phyloP scores from a whole-genome alignment of 352 stramenopile genomes.

The Phytopythium litorale region DNA sequence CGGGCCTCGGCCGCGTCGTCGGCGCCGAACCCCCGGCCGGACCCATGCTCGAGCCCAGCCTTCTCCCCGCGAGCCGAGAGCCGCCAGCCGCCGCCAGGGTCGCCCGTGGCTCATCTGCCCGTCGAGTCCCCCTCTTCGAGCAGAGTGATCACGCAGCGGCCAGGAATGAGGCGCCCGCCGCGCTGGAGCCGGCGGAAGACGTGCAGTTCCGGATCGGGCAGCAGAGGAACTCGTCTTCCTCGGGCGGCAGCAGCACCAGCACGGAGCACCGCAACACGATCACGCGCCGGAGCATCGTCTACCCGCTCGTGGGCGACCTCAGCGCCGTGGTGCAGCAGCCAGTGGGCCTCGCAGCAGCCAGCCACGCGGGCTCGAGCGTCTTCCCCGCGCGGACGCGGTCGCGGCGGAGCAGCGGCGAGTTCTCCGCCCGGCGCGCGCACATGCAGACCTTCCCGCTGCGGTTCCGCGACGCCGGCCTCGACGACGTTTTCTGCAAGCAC shows the following conservation, averaged over 20 bases:
- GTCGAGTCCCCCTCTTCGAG: neutral
- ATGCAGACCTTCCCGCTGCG: slow-evolving; percentile 57
- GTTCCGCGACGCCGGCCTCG: slow-evolving; percentile 52
- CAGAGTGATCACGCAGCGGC: neutral
- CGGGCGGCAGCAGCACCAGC: slow-evolving; percentile 5
- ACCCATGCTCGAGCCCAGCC: neutral
- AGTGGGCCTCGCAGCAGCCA: slow-evolving; percentile 1
- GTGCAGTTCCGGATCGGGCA: slow-evolving; percentile 6
- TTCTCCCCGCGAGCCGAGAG: neutral
- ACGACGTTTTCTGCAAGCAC: slow-evolving; percentile 73
- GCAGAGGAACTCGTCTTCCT: neutral
- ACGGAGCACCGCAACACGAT: slow-evolving; percentile 12
- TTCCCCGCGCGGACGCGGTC: neutral
- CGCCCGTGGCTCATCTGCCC: neutral
- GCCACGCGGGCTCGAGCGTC: neutral
- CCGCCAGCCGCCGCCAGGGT: neutral
- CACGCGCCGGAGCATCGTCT: slow-evolving; percentile 18
- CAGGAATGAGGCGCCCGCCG: neutral
- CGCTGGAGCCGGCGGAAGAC: slow-evolving; percentile 7
- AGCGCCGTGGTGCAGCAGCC: slow-evolving; percentile 35
- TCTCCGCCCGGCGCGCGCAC: slow-evolving; percentile 21
- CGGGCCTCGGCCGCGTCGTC: neutral
- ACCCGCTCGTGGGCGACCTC: slow-evolving; percentile 26
- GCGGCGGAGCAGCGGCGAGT: neutral
- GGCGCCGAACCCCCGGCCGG: neutral